Evolutionary conservation across 75 land plant genomes (phyloP), one percentile per base, ranked within the genome.

Genomic region (Sequoia sempervirens): DNA sequence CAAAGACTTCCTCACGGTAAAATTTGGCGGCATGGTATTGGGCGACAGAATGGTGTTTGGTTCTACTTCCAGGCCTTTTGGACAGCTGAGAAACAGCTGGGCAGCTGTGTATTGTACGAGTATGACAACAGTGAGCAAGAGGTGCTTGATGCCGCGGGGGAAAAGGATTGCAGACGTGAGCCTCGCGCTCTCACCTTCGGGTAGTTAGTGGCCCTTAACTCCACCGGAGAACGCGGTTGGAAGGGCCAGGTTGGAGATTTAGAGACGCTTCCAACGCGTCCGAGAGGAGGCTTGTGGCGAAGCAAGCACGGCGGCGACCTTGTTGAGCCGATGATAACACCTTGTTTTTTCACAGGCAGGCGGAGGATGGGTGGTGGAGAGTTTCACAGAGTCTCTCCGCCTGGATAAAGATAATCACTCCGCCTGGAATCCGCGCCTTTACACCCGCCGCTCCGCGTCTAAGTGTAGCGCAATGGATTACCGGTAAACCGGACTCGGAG

Each of bases 301-400:
- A 85, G 81, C 87, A 90, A 70, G 99, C 8, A 45, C 47, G 94
- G 46, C 98, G 98, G 52, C 96, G 99, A 98, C 99, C 99, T 20
- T 81, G 87, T 47, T 97, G 98, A 96, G 90, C 85, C 34, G 94
- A 93, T 76, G 96, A 97, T 32, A 73, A 85, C 41, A 92, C 95
- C 14, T 61, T 95, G 26, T 97, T 85, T 75, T 97, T 95, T 85
- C 99, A 95, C 81, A 85, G 96, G 40, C 85, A 80, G 36, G 85
- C 90, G 14, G 78, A 83, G 18, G 95, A 90, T 41, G 96, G 93
- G 30, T 91, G 92, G 81, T 90, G 95, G 96, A 92, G 99, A 79
- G 84, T 95, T 20, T 97, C 47, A 86, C 90, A 83, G 85, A 52
- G 96, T 90, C 50, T 45, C 12, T 85, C 82, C 12, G 82, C 64